Evolutionary conservation across 2,329 filamentous ascomycete genomes (phyloP).

Genomic region (Fusarium sp.): DNA sequence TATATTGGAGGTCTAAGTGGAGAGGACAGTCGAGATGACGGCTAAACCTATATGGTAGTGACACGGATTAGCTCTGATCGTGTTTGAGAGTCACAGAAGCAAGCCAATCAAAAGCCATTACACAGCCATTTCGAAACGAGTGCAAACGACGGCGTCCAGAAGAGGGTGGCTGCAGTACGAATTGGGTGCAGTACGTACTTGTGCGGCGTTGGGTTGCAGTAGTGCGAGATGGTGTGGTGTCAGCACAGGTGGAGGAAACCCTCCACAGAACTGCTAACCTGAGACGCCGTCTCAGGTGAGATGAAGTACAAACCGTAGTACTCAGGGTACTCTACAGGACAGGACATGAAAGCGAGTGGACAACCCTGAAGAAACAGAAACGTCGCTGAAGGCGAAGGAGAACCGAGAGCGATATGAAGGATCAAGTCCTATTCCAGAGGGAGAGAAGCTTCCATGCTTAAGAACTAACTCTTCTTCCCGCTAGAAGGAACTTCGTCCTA

Average conservation of each 20-base stretch:
- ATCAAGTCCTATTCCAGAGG: background rate
- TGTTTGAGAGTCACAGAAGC: conserved; percentile 27
- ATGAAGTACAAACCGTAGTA: conserved; percentile 19
- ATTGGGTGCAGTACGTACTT: conserved; percentile 21
- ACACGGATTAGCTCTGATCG: conserved; percentile 30
- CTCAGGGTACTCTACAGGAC: background rate
- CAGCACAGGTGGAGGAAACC: conserved; percentile 39
- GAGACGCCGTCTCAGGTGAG: conserved; percentile 53
- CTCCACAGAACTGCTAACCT: conserved; percentile 45
- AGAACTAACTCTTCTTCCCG: background rate
- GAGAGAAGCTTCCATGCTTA: background rate
- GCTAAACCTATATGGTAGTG: conserved; percentile 29
- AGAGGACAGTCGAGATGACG: conserved; percentile 9
- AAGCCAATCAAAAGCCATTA: conserved; percentile 25
- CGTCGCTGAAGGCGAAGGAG: conserved; percentile 7
- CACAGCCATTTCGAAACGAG: conserved; percentile 36
- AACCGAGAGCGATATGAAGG: conserved; percentile 16
- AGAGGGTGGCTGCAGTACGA: conserved; percentile 33
- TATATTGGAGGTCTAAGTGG: background rate
- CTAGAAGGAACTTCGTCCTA: conserved; percentile 6
- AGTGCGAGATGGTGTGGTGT: conserved; percentile 36
- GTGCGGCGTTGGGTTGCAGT: conserved; percentile 25
- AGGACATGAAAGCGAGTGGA: conserved; percentile 4
- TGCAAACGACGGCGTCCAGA: conserved; percentile 40
- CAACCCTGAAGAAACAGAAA: conserved; percentile 2